Percentiles rank a stretch among this genome's conserved stretches.
phyloP scores from a whole-genome alignment of 768 basidiomycete genomes.

The Filobasidium floriforme region DNA sequence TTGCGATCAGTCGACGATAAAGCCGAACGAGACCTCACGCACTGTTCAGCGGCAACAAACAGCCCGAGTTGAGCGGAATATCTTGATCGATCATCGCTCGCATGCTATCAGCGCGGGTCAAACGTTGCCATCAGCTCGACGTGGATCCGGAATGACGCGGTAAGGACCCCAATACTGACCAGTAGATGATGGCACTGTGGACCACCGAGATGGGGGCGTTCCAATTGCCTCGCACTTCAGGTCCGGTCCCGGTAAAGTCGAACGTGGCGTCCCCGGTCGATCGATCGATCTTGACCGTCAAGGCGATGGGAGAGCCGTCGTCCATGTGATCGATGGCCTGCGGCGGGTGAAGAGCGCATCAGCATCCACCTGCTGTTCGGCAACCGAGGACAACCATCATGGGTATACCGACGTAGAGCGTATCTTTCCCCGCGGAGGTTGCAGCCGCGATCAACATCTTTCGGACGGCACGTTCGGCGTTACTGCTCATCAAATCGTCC shows the following conservation, averaged over 20 bases:
- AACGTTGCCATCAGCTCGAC: too few species aligned
- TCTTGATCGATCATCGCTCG: conserved; percentile 48
- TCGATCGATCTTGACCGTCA: conserved; percentile 70
- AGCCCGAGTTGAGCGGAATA: conserved; percentile 90
- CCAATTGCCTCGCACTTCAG: conserved; percentile 44
- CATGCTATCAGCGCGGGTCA: conserved; percentile 6
- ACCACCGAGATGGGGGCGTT: conserved; percentile 53
- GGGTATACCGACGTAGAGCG: conserved; percentile 42
- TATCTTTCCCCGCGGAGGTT: not conserved
- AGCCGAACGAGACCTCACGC: not conserved
- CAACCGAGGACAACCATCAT: too few species aligned
- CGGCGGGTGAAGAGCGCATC: too few species aligned
- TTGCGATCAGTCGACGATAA: not conserved
- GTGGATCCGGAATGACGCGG: too few species aligned
- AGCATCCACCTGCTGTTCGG: too few species aligned
- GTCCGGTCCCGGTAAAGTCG: conserved; percentile 58
- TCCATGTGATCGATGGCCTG: conserved; percentile 61
- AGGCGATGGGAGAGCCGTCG: conserved; percentile 42
- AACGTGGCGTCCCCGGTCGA: conserved; percentile 67
- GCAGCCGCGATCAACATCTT: conserved; percentile 69
- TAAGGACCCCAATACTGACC: conserved; percentile 14
- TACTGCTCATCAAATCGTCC: conserved; percentile 48
- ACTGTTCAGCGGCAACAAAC: conserved; percentile 63
- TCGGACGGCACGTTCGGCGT: conserved; percentile 80
- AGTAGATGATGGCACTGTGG: conserved; percentile 38